These are phyloP conservation scores for Begonia loranthoides DNA, from an alignment of 306 rosid genomes.

Conservation along the genomic window DNA sequence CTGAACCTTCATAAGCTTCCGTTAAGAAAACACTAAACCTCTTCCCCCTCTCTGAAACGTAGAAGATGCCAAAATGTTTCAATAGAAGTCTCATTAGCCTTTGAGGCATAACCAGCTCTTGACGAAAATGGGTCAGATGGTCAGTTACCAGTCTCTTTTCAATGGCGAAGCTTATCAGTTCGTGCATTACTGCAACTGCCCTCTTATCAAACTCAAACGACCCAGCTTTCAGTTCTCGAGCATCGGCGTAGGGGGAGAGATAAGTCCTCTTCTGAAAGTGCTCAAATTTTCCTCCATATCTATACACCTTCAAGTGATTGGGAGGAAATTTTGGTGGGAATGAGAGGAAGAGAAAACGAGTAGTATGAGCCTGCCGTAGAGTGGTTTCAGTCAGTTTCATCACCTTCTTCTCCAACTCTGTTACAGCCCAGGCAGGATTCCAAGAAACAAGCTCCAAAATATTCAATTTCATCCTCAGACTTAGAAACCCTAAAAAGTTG, in stretches of 20 bases:
- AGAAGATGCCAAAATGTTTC: constrained; percentile 75
- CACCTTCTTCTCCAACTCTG: constrained; percentile 65
- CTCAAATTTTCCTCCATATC: constrained; percentile 42
- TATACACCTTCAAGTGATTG: constrained; percentile 38
- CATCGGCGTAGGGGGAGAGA: constrained; percentile 83
- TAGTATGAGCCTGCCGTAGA: constrained; percentile 10
- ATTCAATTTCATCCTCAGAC: constrained; percentile 38
- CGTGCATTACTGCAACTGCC: constrained; percentile 84
- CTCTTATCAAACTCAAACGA: constrained; percentile 72
- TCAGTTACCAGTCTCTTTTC: constrained; percentile 87
- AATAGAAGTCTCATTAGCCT: constrained; percentile 80
- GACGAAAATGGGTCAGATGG: constrained; percentile 80
- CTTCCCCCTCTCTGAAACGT: constrained; percentile 92
- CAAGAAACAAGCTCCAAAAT: constrained; percentile 68
- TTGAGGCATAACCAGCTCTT: constrained; percentile 82
- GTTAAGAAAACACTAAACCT: constrained; percentile 70
- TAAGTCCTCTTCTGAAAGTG: constrained; percentile 62
- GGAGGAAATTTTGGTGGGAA: constrained; percentile 70
- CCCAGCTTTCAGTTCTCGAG: constrained; percentile 47
- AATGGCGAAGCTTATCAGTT: constrained; percentile 60
- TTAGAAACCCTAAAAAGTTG: constrained; percentile 36
- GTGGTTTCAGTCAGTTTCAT: constrained; percentile 14
- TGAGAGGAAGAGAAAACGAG: constrained; percentile 27
- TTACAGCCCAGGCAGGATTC: constrained; percentile 71
- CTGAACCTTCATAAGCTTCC: constrained; percentile 62